Base-by-base conservation (phyloP, 169 alveolate species). In the Eimeria tenella region DNA sequence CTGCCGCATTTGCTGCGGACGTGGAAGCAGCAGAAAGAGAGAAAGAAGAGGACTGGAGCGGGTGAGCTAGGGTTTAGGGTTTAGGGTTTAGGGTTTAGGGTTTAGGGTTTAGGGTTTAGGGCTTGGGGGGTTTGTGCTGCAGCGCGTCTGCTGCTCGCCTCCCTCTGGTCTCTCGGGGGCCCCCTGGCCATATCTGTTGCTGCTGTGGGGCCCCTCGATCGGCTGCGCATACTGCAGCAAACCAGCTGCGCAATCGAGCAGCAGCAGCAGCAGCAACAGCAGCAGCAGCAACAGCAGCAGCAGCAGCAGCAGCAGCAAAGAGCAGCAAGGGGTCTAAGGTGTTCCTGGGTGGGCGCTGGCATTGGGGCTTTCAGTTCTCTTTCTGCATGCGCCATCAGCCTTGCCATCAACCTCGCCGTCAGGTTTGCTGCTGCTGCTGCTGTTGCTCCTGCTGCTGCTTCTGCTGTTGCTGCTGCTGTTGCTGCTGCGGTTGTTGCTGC, bases 11-110 rank as follows among this genome's bases (percentile, higher is more conserved):
- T 71, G 52, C 81, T 50, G 13, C 81, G 68, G 3, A 19, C 68
- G 68, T 60, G 68, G 68, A 13, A 60, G 68, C 68, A 60, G 68
- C 68, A 19, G 21, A 60, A 60, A 19, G 68, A 13, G 21, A 19
- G 17, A 4, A 60, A 60, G 4, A 60, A 60, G 68, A 13, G 68
- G 10, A 60, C 68, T 13, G 68, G 68, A 60, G 68, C 10, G 68
- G 68, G 68, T 60, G 21, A 60, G 68, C 68, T 13, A 13, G 68
- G n/a, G n/a, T n/a, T n/a, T n/a, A n/a, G 82, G 84, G 60, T 23
- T 17, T 31, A 73, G 84, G 84, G 84, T 73, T 73, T 73, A 17
- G 68, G 49, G 55, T 74, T 31, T 74, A 42, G 55, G 84, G 55
- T 50, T 31, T 31, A 74, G 60, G 55, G 42, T 74, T 31, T 74